A percentile compares a stretch with the other conserved stretches of the same genome.
Conservation (phyloP, 2,329 filamentous ascomycete genomes). For the Coniella vitis region DNA sequence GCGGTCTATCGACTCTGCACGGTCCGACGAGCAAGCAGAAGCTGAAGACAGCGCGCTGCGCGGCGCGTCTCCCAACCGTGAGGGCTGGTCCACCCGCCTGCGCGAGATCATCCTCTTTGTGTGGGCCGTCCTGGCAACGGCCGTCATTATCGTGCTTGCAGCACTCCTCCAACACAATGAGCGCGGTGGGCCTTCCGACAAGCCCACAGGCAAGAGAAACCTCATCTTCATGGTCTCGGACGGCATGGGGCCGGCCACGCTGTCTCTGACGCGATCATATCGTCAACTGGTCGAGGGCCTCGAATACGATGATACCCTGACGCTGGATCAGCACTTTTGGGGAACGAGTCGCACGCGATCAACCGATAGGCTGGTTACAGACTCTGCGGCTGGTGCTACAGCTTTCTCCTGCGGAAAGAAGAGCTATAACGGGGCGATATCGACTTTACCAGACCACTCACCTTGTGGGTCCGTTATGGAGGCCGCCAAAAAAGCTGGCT, state of each 20-base stretch:
- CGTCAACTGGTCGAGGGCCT: constrained; percentile 69
- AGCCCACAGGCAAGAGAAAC: constrained; percentile 66
- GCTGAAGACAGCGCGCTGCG: constrained; percentile 28
- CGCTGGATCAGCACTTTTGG: constrained; percentile 83
- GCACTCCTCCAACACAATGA: constrained; percentile 70
- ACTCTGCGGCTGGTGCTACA: constrained; percentile 94
- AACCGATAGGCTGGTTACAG: constrained; percentile 78
- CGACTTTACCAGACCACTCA: constrained; percentile 73
- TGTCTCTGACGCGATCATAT: constrained; percentile 81
- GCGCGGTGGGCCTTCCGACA: constrained; percentile 32
- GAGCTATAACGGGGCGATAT: constrained; percentile 96
- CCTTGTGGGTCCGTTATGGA: constrained; percentile 91
- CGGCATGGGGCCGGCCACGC: constrained; percentile 91
- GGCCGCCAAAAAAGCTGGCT: constrained; percentile 86
- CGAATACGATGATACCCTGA: constrained; percentile 67
- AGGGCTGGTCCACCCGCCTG: constrained; percentile 32
- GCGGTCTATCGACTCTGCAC: constrained; percentile 23
- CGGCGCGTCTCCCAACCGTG: constrained; percentile 11
- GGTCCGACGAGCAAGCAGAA: constrained; percentile 25
- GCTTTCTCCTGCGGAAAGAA: constrained; percentile 90
- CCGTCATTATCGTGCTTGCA: constrained; percentile 69
- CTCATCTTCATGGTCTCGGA: constrained; percentile 99
- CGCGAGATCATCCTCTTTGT: constrained; percentile 70
- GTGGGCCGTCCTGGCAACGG: constrained; percentile 78
- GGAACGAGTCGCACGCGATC: constrained; percentile 84